Percentiles rank a stretch among this genome's conserved stretches.
Conservation (phyloP, 2,329 filamentous ascomycete species). For the Bipolaris bicolor region DNA sequence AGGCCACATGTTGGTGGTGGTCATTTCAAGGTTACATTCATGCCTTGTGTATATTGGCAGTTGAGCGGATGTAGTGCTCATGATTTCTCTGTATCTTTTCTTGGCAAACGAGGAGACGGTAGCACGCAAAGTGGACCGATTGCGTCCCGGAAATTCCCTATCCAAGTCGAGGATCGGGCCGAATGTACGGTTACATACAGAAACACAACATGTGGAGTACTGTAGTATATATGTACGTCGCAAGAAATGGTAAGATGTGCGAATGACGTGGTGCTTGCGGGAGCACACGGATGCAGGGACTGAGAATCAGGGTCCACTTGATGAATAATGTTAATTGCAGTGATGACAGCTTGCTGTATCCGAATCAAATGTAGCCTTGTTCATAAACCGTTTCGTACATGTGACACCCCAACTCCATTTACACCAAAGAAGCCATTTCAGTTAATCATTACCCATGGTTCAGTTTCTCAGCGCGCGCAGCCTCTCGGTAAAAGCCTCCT, state of each 20-base stretch:
- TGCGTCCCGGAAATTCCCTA: background rate
- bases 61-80: too few species aligned
- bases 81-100: too few species aligned
- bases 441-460: background rate
- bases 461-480: conserved; percentile 60
- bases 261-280: background rate
- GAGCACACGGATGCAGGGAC: background rate
- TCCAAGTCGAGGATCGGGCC: background rate
- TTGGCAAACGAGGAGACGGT: background rate
- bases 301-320: background rate
- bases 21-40: too few species aligned
- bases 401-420: conserved; percentile 13
- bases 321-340: background rate
- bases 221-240: too few species aligned
- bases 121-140: background rate
- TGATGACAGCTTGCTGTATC: background rate
- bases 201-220: background rate
- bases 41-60: too few species aligned
- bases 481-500: conserved; percentile 71
- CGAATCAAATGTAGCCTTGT: background rate
- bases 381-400: background rate
- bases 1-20: too few species aligned
- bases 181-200: background rate
- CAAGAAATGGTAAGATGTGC: background rate
- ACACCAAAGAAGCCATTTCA: background rate